Evolutionary conservation across 2,329 filamentous ascomycete species (phyloP), one percentile per base, ranked within the genome.

Genomic region (Knufia fluminis): DNA sequence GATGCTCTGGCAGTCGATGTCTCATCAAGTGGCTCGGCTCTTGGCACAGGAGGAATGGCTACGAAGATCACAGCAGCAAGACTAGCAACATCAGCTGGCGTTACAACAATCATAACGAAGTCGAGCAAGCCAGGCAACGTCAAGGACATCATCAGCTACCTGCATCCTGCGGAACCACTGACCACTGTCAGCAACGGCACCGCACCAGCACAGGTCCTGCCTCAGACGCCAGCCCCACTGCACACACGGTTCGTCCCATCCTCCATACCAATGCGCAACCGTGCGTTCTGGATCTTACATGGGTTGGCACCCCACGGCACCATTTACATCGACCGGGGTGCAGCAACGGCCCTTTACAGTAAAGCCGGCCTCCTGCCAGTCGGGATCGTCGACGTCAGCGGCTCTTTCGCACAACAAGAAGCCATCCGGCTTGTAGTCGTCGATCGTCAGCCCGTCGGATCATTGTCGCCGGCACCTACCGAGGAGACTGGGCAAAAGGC

Each of bases 251-350:
- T 98, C 73, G 75, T 95, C 10, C 88, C 90, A 0, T 88, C 88
- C 8, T 73, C 78, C 0, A 81, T 86, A 22, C 90, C 91, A 1
- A 92, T 97, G 52, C 82, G 88, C 50, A 92, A 96, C 65, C 84
- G 91, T 54, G 89, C 92, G 64, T 97, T 98, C 75, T 98, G 92
- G 92, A 82, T 98, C 43, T 76, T 97, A 0, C 88, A 98, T 67
- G 92, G 91, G 8, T 80, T 96, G 9, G 82, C 83, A 20, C 88
- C 92, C 0, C 90, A 94, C 61, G 92, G 92, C 12, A 94, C 85
- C 1, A 65, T 98, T 22, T 97, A 87, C 69, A 94, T 98, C 59
- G 92, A 98, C 70, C 72, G 79, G n/a, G 92, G 92, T 36, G 91
- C 91, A 2, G 82, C 89, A 68, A 73, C 76, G 28, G 92, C 91